Evolutionary conservation across 768 basidiomycete genomes (phyloP).

Genomic region (Boletus huronensis): DNA sequence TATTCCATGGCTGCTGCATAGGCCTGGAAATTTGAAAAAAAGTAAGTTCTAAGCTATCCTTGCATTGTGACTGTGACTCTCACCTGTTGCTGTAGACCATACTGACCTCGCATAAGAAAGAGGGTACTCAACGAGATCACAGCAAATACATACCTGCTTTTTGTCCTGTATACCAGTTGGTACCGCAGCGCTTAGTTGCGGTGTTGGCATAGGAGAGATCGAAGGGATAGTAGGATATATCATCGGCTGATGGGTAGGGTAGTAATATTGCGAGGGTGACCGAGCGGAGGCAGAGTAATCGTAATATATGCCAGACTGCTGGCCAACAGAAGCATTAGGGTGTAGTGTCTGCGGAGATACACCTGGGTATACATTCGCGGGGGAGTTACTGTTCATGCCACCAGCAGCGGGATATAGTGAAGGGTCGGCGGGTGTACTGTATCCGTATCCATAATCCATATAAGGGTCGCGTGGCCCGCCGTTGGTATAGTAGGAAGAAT

Average conservation of each 20-base stretch:
- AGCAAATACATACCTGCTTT: constrained; percentile 49
- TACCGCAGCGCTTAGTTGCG: constrained; percentile 41
- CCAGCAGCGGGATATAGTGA: constrained; percentile 48
- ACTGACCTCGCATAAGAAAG: constrained; percentile 29
- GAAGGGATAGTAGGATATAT: constrained; percentile 53
- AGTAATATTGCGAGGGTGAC: constrained; percentile 59
- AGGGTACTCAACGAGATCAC: constrained; percentile 2
- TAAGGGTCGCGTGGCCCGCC: constrained; percentile 49
- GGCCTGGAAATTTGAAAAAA: constrained; percentile 24
- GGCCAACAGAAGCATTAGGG: constrained; percentile 39
- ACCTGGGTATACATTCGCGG: constrained; percentile 48
- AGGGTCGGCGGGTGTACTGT: constrained; percentile 47
- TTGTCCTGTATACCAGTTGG: constrained; percentile 47
- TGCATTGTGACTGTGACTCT: constrained; percentile 18
- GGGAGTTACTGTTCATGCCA: constrained; percentile 42
- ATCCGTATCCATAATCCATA: constrained; percentile 56
- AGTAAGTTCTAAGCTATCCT: neutral
- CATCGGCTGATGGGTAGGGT: constrained; percentile 53
- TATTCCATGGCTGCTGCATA: constrained; percentile 50
- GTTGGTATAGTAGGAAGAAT: constrained; percentile 54
- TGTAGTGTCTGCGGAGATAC: constrained; percentile 42
- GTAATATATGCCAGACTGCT: constrained; percentile 55
- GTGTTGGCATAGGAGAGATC: constrained; percentile 52
- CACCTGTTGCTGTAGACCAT: constrained; percentile 47
- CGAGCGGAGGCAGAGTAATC: constrained; percentile 51